These are phyloP conservation scores for Huiozyma sinensis DNA, from an alignment of 805 yeast species.

Conservation along the genomic window DNA sequence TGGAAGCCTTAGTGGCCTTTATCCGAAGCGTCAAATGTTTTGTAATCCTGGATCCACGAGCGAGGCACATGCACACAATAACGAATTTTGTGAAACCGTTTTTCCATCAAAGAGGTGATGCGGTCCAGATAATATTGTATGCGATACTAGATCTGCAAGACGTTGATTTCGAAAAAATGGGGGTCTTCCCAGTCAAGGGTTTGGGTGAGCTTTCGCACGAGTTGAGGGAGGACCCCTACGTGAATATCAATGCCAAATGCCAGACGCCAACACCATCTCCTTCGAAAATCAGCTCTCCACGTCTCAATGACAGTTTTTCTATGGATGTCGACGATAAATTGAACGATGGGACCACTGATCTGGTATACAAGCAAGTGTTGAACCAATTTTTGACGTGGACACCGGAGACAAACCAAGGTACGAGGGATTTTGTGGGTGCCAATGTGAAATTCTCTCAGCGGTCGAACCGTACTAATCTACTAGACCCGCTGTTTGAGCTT, in stretches of 20 bases:
- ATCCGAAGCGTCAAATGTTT: constrained; percentile 64
- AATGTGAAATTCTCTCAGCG: too few relatives aligned
- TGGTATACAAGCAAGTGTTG: constrained; percentile 13
- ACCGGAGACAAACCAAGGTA: constrained; percentile 7
- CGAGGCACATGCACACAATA: constrained; percentile 69
- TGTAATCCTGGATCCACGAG: constrained; percentile 71
- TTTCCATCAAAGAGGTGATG: constrained; percentile 54
- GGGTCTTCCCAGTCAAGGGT: constrained; percentile 1
- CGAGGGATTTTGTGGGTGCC: too few relatives aligned
- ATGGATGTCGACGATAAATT: neutral
- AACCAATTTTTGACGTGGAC: constrained; percentile 19
- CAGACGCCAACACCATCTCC: too few relatives aligned
- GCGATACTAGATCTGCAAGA: constrained; percentile 47
- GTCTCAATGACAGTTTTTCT: neutral
- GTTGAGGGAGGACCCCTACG: constrained; percentile 26
- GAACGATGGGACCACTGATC: neutral
- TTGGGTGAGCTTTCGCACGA: constrained; percentile 27
- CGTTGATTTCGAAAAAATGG: constrained; percentile 9
- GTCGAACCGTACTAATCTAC: constrained; percentile 6
- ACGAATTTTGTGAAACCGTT: constrained; percentile 66
- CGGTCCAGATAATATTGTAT: constrained; percentile 55
- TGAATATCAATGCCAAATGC: neutral
- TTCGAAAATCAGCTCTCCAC: too few relatives aligned
- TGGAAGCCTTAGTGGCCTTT: constrained; percentile 57
- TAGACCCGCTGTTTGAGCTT: constrained; percentile 18